phyloP scores from a whole-genome alignment of 257 asterid genomes.

The Solanum boliviense region DNA sequence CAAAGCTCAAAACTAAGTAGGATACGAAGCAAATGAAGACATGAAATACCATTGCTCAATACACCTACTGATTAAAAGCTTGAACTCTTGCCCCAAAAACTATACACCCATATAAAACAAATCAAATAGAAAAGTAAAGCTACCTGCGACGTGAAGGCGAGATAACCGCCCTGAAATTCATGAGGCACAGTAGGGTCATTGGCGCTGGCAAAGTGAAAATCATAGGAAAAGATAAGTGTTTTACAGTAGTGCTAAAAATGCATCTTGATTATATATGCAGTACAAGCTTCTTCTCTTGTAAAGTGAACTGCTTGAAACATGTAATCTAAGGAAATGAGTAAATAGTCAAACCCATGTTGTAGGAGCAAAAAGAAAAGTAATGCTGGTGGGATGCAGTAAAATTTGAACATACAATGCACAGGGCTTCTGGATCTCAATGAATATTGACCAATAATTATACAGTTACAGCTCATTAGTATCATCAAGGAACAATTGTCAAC shows the following conservation, averaged over 20 bases:
- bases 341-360: not conserved
- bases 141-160: slow-evolving; percentile 73
- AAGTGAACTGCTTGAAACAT: not conserved
- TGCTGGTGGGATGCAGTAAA: not conserved
- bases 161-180: slow-evolving; percentile 75
- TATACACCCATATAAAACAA: not conserved
- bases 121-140: slow-evolving; percentile 10
- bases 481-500: not conserved
- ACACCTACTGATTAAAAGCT: not conserved
- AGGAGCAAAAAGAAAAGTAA: not conserved
- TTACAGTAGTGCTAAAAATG: not conserved
- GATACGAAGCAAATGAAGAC: not conserved
- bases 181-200: slow-evolving; percentile 61
- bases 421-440: not conserved
- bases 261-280: not conserved
- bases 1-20: not conserved
- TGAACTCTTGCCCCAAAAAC: not conserved
- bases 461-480: not conserved
- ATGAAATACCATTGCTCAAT: not conserved
- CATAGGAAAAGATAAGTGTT: not conserved
- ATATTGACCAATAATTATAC: not conserved
- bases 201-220: slow-evolving; percentile 39
- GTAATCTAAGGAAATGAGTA: not conserved
- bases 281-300: not conserved
- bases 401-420: not conserved